These are phyloP conservation scores for slime mould (Dictyostelium discoideum) DNA, from an alignment of 78 protist species.

Conservation along the genomic window DNA sequence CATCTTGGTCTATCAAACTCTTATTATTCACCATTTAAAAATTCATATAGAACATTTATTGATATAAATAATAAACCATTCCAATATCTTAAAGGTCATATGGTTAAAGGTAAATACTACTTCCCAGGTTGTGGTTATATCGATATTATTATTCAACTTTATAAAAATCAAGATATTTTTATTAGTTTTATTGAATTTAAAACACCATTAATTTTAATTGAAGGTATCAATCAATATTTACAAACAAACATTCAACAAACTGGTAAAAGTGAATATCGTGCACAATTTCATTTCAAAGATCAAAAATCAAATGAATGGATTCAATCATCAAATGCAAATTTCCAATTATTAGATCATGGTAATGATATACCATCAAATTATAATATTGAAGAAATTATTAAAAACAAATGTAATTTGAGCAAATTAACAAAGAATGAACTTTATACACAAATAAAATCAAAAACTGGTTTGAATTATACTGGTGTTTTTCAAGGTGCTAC, in stretches of 20 bases:
- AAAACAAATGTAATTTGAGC: not conserved
- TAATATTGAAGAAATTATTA: not conserved
- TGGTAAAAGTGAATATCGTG: not conserved
- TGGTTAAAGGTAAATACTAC: constrained; percentile 21
- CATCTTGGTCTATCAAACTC: constrained; percentile 5
- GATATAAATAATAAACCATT: constrained; percentile 9
- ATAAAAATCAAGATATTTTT: not conserved
- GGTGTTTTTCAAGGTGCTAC: not conserved
- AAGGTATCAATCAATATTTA: not conserved
- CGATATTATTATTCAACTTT: not conserved
- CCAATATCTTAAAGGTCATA: constrained; percentile 52
- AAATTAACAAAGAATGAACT: not conserved
- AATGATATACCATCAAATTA: not conserved
- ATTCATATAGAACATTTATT: constrained; percentile 31
- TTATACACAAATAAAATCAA: not conserved
- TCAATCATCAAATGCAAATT: not conserved
- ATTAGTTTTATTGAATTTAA: constrained; percentile 15
- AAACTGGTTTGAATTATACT: not conserved
- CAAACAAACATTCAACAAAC: constrained; percentile 13
- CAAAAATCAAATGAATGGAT: not conserved
- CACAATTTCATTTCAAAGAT: not conserved
- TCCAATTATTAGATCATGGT: not conserved
- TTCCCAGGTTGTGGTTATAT: constrained; percentile 64
- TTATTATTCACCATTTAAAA: not conserved
- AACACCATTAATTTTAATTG: not conserved